Evolutionary conservation across 352 stramenopile genomes (phyloP), one percentile per base, ranked within the genome.

Genomic region (Plasmopara viticola): DNA sequence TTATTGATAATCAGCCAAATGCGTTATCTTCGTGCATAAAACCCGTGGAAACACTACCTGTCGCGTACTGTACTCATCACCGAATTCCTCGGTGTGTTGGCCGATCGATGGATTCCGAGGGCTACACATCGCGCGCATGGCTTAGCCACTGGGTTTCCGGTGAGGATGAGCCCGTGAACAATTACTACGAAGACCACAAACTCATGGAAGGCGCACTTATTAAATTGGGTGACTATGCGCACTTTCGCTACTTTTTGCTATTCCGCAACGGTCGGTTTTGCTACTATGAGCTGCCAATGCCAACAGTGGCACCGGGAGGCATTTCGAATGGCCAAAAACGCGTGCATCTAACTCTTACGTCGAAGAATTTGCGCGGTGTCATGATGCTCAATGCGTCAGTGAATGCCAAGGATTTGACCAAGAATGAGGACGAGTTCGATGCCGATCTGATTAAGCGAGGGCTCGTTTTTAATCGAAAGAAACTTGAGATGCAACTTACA

Each of bases 201-300:
- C 74, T 90, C 46, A 90, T 90, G 80, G 82, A 93, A 44, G 82
- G 82, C 17, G 72, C 82, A 44, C 73, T 93, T 37, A 93, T 93
- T 58, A 93, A 93, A 57, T 62, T 89, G 31, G 82, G 82, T 50
- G 82, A 93, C 59, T 93, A 93, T 59, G 79, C 82, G 63, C 82
- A 90, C 52, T 93, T 87, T 53, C 79, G 82, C 14, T 93, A 93
- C 64, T 93, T 93, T 51, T 49, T 90, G 44, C 77, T 93, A 6
- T 90, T 78, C 56, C 76, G 79, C 51, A 90, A 89, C 44, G 82
- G 82, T 30, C 73, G 79, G 44, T 86, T 93, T 56, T 90, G 81
- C 71, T 93, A 93, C 66, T 93, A 93, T 58, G 82, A 93, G 59
- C 62, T 93, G 46, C 78, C 79, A 14, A 83, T 93, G 59, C 72